Conservation (phyloP, 2,329 filamentous ascomycete genomes). For the Raffaelea albimanens region DNA sequence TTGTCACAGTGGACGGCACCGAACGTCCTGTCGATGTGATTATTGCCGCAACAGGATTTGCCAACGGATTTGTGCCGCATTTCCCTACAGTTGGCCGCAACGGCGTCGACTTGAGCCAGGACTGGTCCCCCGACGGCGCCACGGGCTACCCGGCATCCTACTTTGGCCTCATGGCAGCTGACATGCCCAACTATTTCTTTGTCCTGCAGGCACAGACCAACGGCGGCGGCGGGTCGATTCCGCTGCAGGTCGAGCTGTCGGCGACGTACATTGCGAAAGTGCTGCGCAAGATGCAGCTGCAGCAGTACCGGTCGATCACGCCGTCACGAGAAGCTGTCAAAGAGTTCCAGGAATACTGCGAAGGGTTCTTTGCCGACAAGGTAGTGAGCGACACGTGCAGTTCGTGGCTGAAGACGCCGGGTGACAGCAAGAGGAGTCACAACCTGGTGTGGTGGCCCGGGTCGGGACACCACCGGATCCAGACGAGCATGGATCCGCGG, state of each 20-base stretch:
- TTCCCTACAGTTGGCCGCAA: conserved; percentile 14
- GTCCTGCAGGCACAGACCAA: conserved; percentile 11
- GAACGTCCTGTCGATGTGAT: conserved; percentile 22
- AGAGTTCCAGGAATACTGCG: conserved; percentile 12
- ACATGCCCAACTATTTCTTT: conserved; percentile 21
- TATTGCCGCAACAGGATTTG: conserved; percentile 20
- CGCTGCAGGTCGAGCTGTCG: conserved; percentile 11
- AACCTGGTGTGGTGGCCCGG: conserved; percentile 12
- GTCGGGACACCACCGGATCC: conserved; percentile 6
- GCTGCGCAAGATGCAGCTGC: conserved; percentile 12
- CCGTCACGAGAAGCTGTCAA: conserved; percentile 9
- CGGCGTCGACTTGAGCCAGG: conserved; percentile 12
- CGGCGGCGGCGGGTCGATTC: conserved; percentile 10
- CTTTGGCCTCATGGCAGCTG: conserved; percentile 17
- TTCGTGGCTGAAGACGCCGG: conserved; percentile 13
- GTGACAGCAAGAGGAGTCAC: background rate
- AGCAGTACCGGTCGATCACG: conserved; percentile 10
- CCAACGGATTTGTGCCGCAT: conserved; percentile 14
- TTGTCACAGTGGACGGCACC: conserved; percentile 17
- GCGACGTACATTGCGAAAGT: conserved; percentile 11
- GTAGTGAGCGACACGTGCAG: conserved; percentile 10
- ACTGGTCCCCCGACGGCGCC: conserved; percentile 13
- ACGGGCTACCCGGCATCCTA: conserved; percentile 13
- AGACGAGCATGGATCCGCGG: conserved; percentile 2
- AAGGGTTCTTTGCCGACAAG: conserved; percentile 8